Conservation (phyloP, 192 early-diverging fungal genomes). For the Phlyctochytrium bullatum region DNA sequence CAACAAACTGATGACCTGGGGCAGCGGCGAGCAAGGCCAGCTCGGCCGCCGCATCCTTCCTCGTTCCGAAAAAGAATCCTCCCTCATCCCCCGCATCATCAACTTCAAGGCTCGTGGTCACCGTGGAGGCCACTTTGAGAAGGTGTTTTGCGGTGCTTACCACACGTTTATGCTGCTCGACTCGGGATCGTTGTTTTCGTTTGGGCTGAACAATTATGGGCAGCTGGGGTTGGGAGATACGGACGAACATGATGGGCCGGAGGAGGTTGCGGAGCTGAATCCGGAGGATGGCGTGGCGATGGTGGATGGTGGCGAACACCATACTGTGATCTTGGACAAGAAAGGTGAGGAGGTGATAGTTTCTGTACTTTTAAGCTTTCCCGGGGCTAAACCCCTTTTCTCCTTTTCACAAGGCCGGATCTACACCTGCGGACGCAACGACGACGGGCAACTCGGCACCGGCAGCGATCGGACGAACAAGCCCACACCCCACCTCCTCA, state of each 20-base stretch:
- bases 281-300: slow-evolving; percentile 42
- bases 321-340: slow-evolving; percentile 71
- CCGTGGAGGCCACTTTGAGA: slow-evolving; percentile 54
- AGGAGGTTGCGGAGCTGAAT: slow-evolving; percentile 50
- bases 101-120: slow-evolving; percentile 60
- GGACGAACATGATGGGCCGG: slow-evolving; percentile 49
- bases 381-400: not conserved
- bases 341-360: slow-evolving; percentile 44
- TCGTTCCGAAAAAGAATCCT: slow-evolving; percentile 43
- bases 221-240: slow-evolving; percentile 72
- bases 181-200: slow-evolving; percentile 65
- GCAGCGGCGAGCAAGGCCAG: slow-evolving; percentile 84
- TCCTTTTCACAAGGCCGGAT: slow-evolving; percentile 48
- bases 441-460: slow-evolving; percentile 80
- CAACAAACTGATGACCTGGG: slow-evolving; percentile 83
- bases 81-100: slow-evolving; percentile 43
- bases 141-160: slow-evolving; percentile 77
- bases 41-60: slow-evolving; percentile 78
- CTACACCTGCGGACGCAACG: slow-evolving; percentile 81
- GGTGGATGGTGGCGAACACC: slow-evolving; percentile 85
- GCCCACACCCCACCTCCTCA: slow-evolving; percentile 27
- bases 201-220: slow-evolving; percentile 89
- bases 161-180: slow-evolving; percentile 78
- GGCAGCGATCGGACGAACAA: slow-evolving; percentile 54
- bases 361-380: not conserved